Evolutionary conservation across 192 early-diverging fungal species (phyloP).

Genomic region (Paraglomus brasilianum): DNA sequence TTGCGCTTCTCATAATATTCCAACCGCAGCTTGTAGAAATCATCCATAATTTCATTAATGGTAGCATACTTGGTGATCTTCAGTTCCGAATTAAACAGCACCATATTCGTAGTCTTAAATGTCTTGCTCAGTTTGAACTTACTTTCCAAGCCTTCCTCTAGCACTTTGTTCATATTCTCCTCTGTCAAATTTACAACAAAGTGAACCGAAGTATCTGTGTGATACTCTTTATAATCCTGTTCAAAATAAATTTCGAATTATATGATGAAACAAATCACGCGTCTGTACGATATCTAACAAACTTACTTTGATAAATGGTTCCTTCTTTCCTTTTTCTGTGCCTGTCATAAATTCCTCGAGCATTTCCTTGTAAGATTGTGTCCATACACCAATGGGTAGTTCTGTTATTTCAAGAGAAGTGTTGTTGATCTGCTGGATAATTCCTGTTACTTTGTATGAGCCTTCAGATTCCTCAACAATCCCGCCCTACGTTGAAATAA

Average conservation of each 20-base stretch:
- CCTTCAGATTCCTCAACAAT: conserved; percentile 60
- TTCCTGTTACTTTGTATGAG: conserved; percentile 69
- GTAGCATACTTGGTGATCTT: conserved; percentile 77
- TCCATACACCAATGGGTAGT: conserved; percentile 88
- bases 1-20: conserved; percentile 89
- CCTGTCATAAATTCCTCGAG: conserved; percentile 74
- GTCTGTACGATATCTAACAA: background rate
- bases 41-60: conserved; percentile 77
- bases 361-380: conserved; percentile 80
- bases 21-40: conserved; percentile 85
- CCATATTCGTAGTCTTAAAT: conserved; percentile 86
- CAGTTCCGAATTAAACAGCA: conserved; percentile 88
- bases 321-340: conserved; percentile 78
- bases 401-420: conserved; percentile 84
- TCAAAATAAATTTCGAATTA: background rate
- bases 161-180: conserved; percentile 69
- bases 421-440: conserved; percentile 66
- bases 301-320: conserved; percentile 53
- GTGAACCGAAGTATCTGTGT: conserved; percentile 63
- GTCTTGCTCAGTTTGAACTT: conserved; percentile 72
- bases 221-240: conserved; percentile 69
- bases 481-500: conserved; percentile 54
- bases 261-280: background rate
- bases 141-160: conserved; percentile 78
- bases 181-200: conserved; percentile 64